These are phyloP conservation scores for Colletotrichum lentis DNA, from an alignment of 2,329 filamentous ascomycete species.

Conservation along the genomic window DNA sequence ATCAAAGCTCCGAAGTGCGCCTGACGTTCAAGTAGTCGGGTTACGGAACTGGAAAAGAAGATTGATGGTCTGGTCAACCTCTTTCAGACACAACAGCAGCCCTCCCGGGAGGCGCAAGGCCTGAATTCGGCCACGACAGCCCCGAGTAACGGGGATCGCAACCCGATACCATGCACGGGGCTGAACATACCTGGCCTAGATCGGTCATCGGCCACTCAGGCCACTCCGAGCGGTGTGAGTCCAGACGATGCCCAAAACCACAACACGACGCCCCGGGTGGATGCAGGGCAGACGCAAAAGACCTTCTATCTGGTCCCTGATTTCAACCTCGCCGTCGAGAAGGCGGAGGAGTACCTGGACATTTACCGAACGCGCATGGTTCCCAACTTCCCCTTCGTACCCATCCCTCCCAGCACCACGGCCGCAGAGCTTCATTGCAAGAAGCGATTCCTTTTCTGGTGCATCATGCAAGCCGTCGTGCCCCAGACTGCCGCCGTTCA, in stretches of 20 bases:
- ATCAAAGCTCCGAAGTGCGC: neutral
- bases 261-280: neutral
- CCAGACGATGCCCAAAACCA: neutral
- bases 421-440: constrained; percentile 45
- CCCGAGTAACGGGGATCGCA: neutral
- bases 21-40: constrained; percentile 42
- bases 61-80: constrained; percentile 53
- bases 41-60: constrained; percentile 51
- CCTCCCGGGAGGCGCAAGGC: neutral
- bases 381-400: constrained; percentile 52
- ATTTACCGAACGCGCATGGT: constrained; percentile 47
- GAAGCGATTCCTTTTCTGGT: constrained; percentile 51
- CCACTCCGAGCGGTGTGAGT: neutral
- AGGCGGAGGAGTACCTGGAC: constrained; percentile 47
- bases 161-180: neutral
- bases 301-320: constrained; percentile 45
- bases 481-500: constrained; percentile 47
- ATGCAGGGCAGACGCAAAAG: neutral
- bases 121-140: neutral
- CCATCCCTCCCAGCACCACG: constrained; percentile 41
- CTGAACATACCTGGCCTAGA: neutral
- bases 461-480: constrained; percentile 47
- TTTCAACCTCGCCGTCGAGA: constrained; percentile 45
- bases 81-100: constrained; percentile 44
- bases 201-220: neutral